Percentiles rank a stretch among this genome's conserved stretches.
Evolutionary conservation across 805 yeast species (phyloP).

Genomic region (Lipomyces sp.): DNA sequence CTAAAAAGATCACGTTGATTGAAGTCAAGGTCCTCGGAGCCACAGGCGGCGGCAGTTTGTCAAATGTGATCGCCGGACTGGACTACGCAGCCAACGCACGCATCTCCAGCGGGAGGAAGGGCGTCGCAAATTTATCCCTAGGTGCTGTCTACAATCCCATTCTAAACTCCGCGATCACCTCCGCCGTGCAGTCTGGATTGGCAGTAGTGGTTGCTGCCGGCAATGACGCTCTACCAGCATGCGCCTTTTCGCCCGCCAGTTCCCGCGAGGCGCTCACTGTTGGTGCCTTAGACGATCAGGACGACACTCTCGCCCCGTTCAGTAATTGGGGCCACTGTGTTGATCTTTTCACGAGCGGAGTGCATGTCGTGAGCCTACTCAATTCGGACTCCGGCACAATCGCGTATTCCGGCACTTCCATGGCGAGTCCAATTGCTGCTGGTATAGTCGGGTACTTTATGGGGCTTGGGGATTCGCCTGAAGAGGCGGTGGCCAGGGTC

Average conservation of each 20-base stretch:
- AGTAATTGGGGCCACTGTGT: conserved; percentile 96
- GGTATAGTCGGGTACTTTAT: conserved; percentile 86
- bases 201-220: conserved; percentile 73
- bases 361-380: conserved; percentile 69
- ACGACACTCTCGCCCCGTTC: conserved; percentile 72
- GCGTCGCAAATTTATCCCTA: conserved; percentile 75
- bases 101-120: conserved; percentile 50
- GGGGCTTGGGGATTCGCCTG: conserved; percentile 43
- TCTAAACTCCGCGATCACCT: conserved; percentile 74
- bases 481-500: conserved; percentile 40
- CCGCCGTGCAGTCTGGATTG: conserved; percentile 74
- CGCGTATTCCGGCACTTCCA: conserved; percentile 77
- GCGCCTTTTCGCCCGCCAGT: conserved; percentile 85
- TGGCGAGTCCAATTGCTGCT: conserved; percentile 97
- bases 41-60: conserved; percentile 65
- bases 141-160: conserved; percentile 74
- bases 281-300: conserved; percentile 82
- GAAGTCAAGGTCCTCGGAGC: conserved; percentile 76
- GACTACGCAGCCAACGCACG: conserved; percentile 45
- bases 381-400: conserved; percentile 41
- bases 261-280: conserved; percentile 74
- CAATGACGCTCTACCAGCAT: conserved; percentile 76
- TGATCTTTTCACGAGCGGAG: conserved; percentile 84
- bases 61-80: conserved; percentile 47
- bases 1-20: conserved; percentile 66